Base-by-base conservation (phyloP, 148 eudicot genomes). In the Arbutus unedo region DNA sequence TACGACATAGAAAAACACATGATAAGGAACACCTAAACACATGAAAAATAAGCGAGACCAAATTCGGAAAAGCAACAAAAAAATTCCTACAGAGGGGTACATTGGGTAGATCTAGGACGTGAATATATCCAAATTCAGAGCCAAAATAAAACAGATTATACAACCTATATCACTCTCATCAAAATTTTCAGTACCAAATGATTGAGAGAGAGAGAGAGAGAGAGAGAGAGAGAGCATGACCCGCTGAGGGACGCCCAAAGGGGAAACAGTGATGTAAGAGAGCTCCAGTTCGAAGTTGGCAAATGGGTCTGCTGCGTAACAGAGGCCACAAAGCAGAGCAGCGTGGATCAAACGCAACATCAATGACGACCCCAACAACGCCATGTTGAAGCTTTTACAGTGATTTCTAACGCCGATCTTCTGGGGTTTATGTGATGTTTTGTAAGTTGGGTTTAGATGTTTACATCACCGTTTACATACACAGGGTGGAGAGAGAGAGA, bases 231-330 rank as follows among this genome's bases (percentile, higher is more conserved):
- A 60, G 47, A 55, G 23, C 10, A 11, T 47, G 45, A 90, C 94
- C 92, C 87, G 90, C 67, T 91, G 94, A 54, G 90, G 84, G 60
- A 90, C 90, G 47, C 91, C 93, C 75, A 92, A 85, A 31, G 94
- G 93, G 74, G 91, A 89, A 78, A 83, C 90, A 45, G 87, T 89
- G 23, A 88, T 83, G 85, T 92, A 92, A 80, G 88, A 77, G 74
- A 87, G 75, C 70, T 86, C 89, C 84, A 89, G 83, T 4, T 86
- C 71, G 48, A 79, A 84, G 48, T 80, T 5, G 25, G 64, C 86
- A 79, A 54, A 85, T 5, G 93, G 91, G 84, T 94, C 98, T 1
- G 62, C 91, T 21, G 86, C 85, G 2, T 87, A 92, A 81, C 92
- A 88, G 47, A 83, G 64, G 0, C 64, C 82, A 0, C 76, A 50